Evolutionary conservation across 2,329 filamentous ascomycete species (phyloP).

Genomic region (Ceratocystis harringtonii): DNA sequence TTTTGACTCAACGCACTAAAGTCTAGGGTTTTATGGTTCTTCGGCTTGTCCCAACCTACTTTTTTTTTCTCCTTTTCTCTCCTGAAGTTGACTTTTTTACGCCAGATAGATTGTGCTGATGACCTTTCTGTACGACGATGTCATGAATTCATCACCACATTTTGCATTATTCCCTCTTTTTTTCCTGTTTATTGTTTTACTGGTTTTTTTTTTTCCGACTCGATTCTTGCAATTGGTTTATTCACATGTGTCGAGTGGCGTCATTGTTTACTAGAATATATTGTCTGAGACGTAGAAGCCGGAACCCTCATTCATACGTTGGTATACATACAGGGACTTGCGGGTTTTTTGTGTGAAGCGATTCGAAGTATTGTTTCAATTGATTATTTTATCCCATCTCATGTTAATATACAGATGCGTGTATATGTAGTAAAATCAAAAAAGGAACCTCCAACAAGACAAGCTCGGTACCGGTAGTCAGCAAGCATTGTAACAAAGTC

Average conservation of each 20-base stretch:
- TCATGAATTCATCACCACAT: constrained; percentile 5
- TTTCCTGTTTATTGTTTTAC: constrained; percentile 6
- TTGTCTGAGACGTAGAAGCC: background rate
- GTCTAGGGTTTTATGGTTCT: background rate
- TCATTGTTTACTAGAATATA: constrained; percentile 6
- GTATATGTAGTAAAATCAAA: too few relatives aligned
- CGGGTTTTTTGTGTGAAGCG: background rate
- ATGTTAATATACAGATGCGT: too few relatives aligned
- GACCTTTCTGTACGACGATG: constrained; percentile 1
- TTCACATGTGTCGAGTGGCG: background rate
- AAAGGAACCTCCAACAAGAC: too few relatives aligned
- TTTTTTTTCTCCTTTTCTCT: constrained; percentile 1
- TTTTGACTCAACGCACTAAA: background rate
- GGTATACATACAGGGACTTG: background rate
- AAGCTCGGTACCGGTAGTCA: too few relatives aligned
- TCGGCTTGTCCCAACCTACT: background rate
- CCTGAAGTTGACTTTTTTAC: constrained; percentile 3
- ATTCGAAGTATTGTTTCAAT: background rate
- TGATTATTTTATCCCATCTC: background rate
- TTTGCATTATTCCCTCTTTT: constrained; percentile 4
- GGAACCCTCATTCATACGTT: background rate
- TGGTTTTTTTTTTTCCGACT: background rate
- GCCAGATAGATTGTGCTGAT: constrained; percentile 6
- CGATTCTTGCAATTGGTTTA: background rate
- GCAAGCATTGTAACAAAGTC: too few relatives aligned